phyloP scores from a whole-genome alignment of 805 yeast species.

The Hanseniaspora meyeri region DNA sequence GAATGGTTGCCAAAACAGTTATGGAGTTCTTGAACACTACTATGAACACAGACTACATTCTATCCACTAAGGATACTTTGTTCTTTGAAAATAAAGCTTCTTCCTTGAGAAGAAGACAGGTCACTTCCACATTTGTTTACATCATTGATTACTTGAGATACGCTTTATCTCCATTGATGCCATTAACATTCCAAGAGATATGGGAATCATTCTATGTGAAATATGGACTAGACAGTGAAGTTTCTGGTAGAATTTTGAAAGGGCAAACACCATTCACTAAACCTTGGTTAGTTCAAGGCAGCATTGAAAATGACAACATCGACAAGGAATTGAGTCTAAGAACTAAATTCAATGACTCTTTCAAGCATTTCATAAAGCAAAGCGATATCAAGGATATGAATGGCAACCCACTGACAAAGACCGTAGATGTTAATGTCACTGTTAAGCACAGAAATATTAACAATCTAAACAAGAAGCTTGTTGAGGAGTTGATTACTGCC shows the following conservation, averaged over 20 bases:
- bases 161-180: constrained; percentile 67
- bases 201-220: constrained; percentile 41
- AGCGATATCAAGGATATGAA: neutral
- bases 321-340: constrained; percentile 18
- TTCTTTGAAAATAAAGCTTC: constrained; percentile 48
- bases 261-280: constrained; percentile 14
- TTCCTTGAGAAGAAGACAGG: constrained; percentile 24
- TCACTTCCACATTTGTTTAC: constrained; percentile 54
- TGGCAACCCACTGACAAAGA: constrained; percentile 17
- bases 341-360: constrained; percentile 18
- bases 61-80: constrained; percentile 69
- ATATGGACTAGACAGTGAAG: constrained; percentile 13
- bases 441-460: constrained; percentile 13
- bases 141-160: constrained; percentile 52
- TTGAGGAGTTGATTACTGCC: constrained; percentile 49
- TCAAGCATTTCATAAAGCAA: neutral
- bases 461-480: constrained; percentile 29
- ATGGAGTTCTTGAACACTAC: constrained; percentile 63
- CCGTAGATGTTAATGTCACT: constrained; percentile 25
- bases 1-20: constrained; percentile 53
- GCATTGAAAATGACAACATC: constrained; percentile 15
- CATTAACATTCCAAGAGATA: constrained; percentile 75
- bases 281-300: constrained; percentile 7
- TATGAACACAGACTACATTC: constrained; percentile 76
- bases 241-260: constrained; percentile 15